Base-by-base conservation (phyloP, 148 eudicot genomes). In the Chenopodium formosanum region DNA sequence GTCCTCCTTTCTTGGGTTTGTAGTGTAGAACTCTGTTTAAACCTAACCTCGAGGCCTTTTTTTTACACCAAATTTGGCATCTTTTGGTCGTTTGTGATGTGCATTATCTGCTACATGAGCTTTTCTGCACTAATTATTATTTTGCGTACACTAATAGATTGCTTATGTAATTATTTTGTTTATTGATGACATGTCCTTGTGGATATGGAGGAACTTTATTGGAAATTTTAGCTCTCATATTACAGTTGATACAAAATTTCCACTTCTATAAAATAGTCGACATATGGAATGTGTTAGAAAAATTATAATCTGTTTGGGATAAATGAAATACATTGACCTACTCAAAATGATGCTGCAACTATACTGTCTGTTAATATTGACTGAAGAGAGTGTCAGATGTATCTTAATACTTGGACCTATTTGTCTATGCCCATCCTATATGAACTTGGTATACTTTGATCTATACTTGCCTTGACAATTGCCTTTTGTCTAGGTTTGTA, bases 401-500 rank as follows among this genome's bases (percentile, higher is more conserved):
- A 31, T 78, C 4, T 53, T 19, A 37, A n/a, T 64, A 17, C 5
- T 58, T 69, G 29, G 17, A 31, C 66, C 17, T 71, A 14, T 47
- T 14, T 12, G 5, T 19, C 67, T 63, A 3, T 12, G 31, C 2
- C 25, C 19, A 47, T 47, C n/a, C 29, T 46, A 17, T 40, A 44
- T 16, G 17, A 1, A n/a, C 9, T 53, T 78, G 46, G 11, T 50
- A 10, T 72, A 8, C 22, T 81, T 20, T 23, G 23, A 7, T 50
- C 20, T 58, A 22, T 9, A 12, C 34, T 12, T 48, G 14, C 81
- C 7, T 44, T 58, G n/a, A 31, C 22, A 20, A 44, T 58, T 40
- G 14, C 60, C 34, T 12, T 44, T 68, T 58, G 64, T 82, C 78
- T 92, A 97, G 98, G 82, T 90, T 97, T 87, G 99, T 97, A 62